A percentile compares a stretch with the other conserved stretches of the same genome.
These are phyloP conservation scores for Apiospora koreana DNA, from an alignment of 2,329 filamentous ascomycete genomes.

Conservation along the genomic window DNA sequence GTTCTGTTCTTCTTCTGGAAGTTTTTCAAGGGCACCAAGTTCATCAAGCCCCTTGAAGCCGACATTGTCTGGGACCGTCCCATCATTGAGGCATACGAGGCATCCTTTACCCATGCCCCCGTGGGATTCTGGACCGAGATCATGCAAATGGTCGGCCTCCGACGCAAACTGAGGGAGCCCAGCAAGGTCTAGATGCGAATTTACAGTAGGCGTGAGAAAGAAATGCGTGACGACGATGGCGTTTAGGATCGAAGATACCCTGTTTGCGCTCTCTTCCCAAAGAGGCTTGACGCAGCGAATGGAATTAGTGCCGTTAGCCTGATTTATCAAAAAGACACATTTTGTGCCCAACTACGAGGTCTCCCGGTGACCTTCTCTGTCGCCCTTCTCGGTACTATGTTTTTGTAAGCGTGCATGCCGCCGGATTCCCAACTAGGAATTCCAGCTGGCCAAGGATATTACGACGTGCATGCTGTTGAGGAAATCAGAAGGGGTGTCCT, in stretches of 20 bases:
- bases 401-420: background rate
- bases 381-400: background rate
- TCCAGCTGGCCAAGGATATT: background rate
- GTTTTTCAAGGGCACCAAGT: slow-evolving; percentile 57
- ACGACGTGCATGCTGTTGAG: background rate
- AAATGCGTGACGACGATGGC: slow-evolving; percentile 9
- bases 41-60: slow-evolving; percentile 50
- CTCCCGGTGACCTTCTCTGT: background rate
- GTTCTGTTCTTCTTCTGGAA: slow-evolving; percentile 62
- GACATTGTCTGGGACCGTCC: slow-evolving; percentile 60
- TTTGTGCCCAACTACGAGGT: background rate
- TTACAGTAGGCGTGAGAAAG: background rate
- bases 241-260: slow-evolving; percentile 12
- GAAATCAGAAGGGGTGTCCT: background rate
- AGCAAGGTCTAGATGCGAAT: slow-evolving; percentile 2
- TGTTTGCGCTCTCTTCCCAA: background rate
- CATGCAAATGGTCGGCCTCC: slow-evolving; percentile 10
- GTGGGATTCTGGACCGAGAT: slow-evolving; percentile 17
- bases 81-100: slow-evolving; percentile 51
- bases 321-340: background rate
- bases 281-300: slow-evolving; percentile 4
- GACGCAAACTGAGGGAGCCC: background rate
- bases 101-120: slow-evolving; percentile 12
- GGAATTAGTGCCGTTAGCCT: background rate
- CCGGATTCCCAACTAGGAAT: background rate